Conservation (phyloP, 2,329 filamentous ascomycete species). For the Ophiostoma angusticollis region DNA sequence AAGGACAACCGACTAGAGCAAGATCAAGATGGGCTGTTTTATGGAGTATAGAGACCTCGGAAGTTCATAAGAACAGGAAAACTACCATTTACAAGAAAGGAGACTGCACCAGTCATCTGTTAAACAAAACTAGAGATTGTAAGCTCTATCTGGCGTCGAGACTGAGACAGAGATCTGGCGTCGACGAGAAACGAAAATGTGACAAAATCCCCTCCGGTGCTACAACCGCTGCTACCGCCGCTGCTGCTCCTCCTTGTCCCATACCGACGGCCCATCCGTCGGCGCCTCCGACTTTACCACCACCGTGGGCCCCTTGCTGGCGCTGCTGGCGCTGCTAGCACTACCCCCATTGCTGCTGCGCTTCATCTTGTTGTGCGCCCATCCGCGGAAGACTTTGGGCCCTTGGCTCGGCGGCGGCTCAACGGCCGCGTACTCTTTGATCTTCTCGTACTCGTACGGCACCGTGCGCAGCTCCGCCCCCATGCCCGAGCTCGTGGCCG, state of each 20-base stretch:
- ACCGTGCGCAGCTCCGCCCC: slow-evolving; percentile 49
- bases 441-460: slow-evolving; percentile 40
- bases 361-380: slow-evolving; percentile 35
- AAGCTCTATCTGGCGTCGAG: too few species aligned
- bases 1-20: too few species aligned
- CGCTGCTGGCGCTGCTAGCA: too few species aligned
- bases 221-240: not conserved
- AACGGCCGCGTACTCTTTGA: slow-evolving; percentile 43
- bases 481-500: too few species aligned
- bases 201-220: not conserved
- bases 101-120: too few species aligned
- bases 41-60: too few species aligned
- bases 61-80: too few species aligned
- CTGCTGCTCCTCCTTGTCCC: not conserved
- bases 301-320: not conserved
- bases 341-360: slow-evolving; percentile 18
- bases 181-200: slow-evolving; percentile 28
- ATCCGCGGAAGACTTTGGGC: slow-evolving; percentile 43
- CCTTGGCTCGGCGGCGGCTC: slow-evolving; percentile 43
- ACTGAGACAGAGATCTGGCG: too few species aligned
- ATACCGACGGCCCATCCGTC: not conserved
- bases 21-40: too few species aligned
- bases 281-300: too few species aligned
- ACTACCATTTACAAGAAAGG: too few species aligned
- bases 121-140: too few species aligned